These are phyloP conservation scores for Candida railenensis DNA, from an alignment of 805 yeast genomes.

Conservation along the genomic window DNA sequence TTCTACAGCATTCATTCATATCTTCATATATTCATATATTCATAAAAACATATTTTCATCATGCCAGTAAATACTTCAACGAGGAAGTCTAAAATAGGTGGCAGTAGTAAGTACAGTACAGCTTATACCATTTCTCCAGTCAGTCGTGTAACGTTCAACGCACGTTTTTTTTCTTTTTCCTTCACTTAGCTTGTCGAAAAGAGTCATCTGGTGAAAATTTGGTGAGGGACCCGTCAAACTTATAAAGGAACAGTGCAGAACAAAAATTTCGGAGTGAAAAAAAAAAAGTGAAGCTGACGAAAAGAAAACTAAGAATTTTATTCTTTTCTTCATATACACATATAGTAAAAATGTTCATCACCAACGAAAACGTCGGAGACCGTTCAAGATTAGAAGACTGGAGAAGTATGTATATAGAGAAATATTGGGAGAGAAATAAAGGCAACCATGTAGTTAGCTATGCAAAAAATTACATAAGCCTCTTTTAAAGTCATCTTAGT, in stretches of 20 bases:
- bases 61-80: neutral
- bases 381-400: conserved; percentile 61
- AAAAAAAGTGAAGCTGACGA: neutral
- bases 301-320: neutral
- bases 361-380: conserved; percentile 83
- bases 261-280: neutral
- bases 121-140: neutral
- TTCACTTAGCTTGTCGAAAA: neutral
- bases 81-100: neutral
- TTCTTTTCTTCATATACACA: neutral
- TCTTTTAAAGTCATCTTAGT: neutral
- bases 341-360: conserved; percentile 64
- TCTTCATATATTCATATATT: neutral
- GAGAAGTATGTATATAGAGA: conserved; percentile 40
- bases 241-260: neutral
- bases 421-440: too few species aligned
- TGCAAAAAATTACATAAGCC: neutral
- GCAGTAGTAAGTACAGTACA: neutral
- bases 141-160: neutral
- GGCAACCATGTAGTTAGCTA: too few species aligned
- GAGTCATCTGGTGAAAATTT: neutral
- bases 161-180: neutral
- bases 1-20: too few species aligned
- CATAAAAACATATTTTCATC: neutral
- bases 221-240: too few species aligned